phyloP scores from a whole-genome alignment of 768 basidiomycete species.

The Boletus barrowsii region DNA sequence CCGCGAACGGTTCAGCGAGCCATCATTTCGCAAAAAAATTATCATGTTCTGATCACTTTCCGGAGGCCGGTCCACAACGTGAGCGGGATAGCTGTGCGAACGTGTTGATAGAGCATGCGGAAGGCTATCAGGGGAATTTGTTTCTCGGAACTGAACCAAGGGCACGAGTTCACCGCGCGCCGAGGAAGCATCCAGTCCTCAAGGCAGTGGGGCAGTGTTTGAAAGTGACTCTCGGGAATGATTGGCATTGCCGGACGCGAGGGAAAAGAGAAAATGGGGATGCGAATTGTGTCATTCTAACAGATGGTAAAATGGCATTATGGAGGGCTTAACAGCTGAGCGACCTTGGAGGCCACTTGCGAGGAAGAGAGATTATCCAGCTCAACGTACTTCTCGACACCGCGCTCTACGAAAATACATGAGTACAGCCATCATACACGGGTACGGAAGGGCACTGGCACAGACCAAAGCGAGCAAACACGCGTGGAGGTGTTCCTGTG shows the following conservation, averaged over 20 bases:
- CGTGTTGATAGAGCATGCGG: not conserved
- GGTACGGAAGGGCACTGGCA: conserved; percentile 14
- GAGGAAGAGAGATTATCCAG: conserved; percentile 70
- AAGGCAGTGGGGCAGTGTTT: conserved; percentile 19
- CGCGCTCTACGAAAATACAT: conserved; percentile 52
- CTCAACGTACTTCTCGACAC: conserved; percentile 77
- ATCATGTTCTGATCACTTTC: not conserved
- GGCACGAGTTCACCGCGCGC: conserved; percentile 21
- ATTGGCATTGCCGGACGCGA: not conserved
- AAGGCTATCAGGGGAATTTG: conserved; percentile 2
- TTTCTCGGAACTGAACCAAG: conserved; percentile 4
- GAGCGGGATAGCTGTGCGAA: not conserved
- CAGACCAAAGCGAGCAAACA: conserved; percentile 85
- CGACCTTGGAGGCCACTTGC: conserved; percentile 70
- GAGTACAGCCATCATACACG: conserved; percentile 15
- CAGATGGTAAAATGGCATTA: conserved; percentile 9
- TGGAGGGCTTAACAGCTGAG: conserved; percentile 49
- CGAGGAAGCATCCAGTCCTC: conserved; percentile 14
- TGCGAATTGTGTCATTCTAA: conserved; percentile 7
- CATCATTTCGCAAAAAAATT: not conserved
- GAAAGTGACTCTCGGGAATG: not conserved
- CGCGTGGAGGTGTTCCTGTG: conserved; percentile 72
- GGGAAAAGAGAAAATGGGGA: not conserved
- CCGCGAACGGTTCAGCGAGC: not conserved
- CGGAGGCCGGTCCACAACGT: not conserved